Percentiles rank a stretch among this genome's conserved stretches.
phyloP scores from a whole-genome alignment of 139 green algal genomes.

The Chlorella sorokiniana region DNA sequence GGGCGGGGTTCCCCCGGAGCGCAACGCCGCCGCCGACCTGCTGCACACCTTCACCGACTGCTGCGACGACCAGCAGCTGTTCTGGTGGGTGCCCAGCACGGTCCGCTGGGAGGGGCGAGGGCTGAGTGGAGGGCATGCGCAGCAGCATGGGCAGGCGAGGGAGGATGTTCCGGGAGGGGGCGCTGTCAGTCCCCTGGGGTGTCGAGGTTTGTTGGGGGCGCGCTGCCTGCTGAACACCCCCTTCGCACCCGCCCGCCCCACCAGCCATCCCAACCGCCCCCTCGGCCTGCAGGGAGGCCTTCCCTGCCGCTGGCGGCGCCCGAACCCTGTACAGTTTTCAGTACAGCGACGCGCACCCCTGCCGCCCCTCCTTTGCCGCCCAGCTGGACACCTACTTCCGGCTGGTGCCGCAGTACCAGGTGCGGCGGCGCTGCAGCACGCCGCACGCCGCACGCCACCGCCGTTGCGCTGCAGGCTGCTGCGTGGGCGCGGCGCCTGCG shows the following conservation, averaged over 20 bases:
- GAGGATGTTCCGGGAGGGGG: no score
- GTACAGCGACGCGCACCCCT: constrained; percentile 77
- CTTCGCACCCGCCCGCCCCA: no score
- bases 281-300: constrained; percentile 58
- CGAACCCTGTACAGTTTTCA: constrained; percentile 98
- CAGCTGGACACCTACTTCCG: constrained; percentile 85
- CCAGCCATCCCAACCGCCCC: no score
- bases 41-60: constrained; percentile 64
- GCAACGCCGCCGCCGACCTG: constrained; percentile 67
- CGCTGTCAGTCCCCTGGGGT: no score
- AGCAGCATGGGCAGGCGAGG: no score
- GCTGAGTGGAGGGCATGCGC: no score
- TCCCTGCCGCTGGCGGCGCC: constrained; percentile 75
- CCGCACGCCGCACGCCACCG: no score
- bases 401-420: constrained; percentile 76
- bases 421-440: no score
- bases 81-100: constrained; percentile 87
- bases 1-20: constrained; percentile 51
- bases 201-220: no score
- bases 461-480: background rate
- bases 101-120: no score
- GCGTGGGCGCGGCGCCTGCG: background rate
- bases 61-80: constrained; percentile 71
- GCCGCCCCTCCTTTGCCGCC: constrained; percentile 64
- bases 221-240: no score